Evolutionary conservation across 2,329 filamentous ascomycete species (phyloP).

Genomic region (Neonectria neomacrospora): DNA sequence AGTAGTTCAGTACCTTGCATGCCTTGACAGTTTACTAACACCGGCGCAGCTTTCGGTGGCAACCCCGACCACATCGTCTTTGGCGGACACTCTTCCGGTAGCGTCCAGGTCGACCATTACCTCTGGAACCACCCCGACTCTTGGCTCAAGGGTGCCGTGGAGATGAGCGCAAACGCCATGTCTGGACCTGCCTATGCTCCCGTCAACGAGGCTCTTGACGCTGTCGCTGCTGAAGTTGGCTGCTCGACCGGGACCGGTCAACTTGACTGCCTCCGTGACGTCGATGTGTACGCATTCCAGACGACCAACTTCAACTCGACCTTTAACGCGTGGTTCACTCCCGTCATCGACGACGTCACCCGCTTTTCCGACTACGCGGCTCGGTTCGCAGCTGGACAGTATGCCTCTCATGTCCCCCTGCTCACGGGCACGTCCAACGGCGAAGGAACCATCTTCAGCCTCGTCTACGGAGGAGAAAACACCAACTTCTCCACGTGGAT

Average conservation of each 20-base stretch:
- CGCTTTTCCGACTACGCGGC: constrained; percentile 47
- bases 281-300: constrained; percentile 40
- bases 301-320: constrained; percentile 45
- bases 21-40: constrained; percentile 7
- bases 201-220: constrained; percentile 50
- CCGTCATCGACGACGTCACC: constrained; percentile 50
- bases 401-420: constrained; percentile 50
- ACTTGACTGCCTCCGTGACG: constrained; percentile 52
- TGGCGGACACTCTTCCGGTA: constrained; percentile 54
- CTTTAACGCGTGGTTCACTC: constrained; percentile 56
- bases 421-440: constrained; percentile 51
- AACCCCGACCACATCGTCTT: constrained; percentile 58
- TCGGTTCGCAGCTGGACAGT: constrained; percentile 36
- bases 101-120: constrained; percentile 54
- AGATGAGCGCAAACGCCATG: constrained; percentile 56
- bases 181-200: constrained; percentile 54
- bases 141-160: constrained; percentile 51
- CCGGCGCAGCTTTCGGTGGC: constrained; percentile 52
- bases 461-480: constrained; percentile 49
- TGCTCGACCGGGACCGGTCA: constrained; percentile 48
- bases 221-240: constrained; percentile 51
- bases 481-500: constrained; percentile 44
- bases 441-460: constrained; percentile 51
- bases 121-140: constrained; percentile 54
- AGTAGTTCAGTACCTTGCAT: neutral